Evolutionary conservation across 129 eudicot genomes (phyloP), one percentile per base, ranked within the genome.

Genomic region (Rutidosis leptorrhynchoides): DNA sequence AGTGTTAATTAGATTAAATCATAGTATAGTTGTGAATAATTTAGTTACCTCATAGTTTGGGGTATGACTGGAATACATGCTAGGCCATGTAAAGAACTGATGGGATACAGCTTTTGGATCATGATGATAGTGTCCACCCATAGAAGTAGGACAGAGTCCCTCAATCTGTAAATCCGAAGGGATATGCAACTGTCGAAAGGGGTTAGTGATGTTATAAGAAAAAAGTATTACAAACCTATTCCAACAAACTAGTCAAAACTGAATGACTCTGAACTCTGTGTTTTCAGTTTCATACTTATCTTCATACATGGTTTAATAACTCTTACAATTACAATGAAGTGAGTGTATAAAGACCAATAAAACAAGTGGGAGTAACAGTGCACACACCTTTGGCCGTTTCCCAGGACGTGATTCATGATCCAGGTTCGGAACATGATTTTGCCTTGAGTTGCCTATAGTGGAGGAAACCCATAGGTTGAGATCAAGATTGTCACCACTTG

Each of bases 381-480:
- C 8, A 15, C 72, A 29, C 61, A 83, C 95, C 95, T 83, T 79
- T 58, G 70, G 64, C 30, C 83, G 77, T 82, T 90, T 87, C 49
- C 81, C 78, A 62, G 70, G 67, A 51, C 74, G 76, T 51, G 64
- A 60, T 73, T 62, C 77, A 42, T 19, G 12, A 67, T 73, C 80
- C 66, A 70, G 20, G 42, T 67, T 73, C 59, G 72, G 67, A 53
- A 65, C 51, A 17, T 58, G 73, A 46, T 58, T 78, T 59, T 65
- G 75, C 37, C 69, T 74, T 21, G 76, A 69, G 63, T 68, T 79
- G 21, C 76, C 85, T 52, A 62, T 57, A 43, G 90, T 58, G 75
- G 88, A 61, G 59, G 88, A 85, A 56, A 82, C 74, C 54, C 90
- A 74, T 42, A 91, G 96, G 74, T 79, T 85, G 69, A 91, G 96